Base-by-base conservation (phyloP, 2,329 filamentous ascomycete genomes). In the Alternaria panax region DNA sequence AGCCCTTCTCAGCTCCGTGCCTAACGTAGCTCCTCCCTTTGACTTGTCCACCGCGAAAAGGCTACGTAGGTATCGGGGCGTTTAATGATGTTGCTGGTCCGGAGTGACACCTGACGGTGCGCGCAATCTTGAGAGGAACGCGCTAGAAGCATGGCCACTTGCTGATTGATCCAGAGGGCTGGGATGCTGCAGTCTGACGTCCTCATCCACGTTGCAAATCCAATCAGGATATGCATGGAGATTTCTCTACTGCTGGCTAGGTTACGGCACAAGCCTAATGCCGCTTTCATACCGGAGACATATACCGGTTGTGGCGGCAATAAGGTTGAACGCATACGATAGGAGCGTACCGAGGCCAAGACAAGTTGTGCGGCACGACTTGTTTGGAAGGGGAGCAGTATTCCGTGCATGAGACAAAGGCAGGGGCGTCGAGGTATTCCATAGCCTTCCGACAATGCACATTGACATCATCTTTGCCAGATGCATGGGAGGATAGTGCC, bases 81-180 rank as follows among this genome's bases (percentile, higher is more conserved):
- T 25, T 18, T 36, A 48, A 25, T 43, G 55, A 51, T 55, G 54
- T 30, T 47, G 25, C 46, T 41, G 51, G 45, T 42, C 22, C 22
- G 14, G 18, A 51, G 22, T 32, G 51, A 54, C 50, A 57, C 55
- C 47, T 45, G 47, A 24, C 47, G 18, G 18, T 51, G 54, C 41
- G 48, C 42, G 46, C 30, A 38, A 40, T 40, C 24, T 38, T 57
- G 40, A 36, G 51, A 52, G 42, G 38, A 56, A 48, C 51, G 54
- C 57, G 60, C 60, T 63, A 60, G 60, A 63, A 57, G 55, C 46
- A 48, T 58, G 34, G 38, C 38, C 14, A 42, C 50, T 51, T 25
- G n/a, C 22, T 51, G 32, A 51, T 51, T 40, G 32, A 43, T 42
- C 48, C 54, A 28, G 40, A 40, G 34, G 12, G 32, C 25, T 32